A percentile compares a stretch with the other conserved stretches of the same genome.
Evolutionary conservation across 139 green algal species (phyloP).

Genomic region (Picochlorum sp.): DNA sequence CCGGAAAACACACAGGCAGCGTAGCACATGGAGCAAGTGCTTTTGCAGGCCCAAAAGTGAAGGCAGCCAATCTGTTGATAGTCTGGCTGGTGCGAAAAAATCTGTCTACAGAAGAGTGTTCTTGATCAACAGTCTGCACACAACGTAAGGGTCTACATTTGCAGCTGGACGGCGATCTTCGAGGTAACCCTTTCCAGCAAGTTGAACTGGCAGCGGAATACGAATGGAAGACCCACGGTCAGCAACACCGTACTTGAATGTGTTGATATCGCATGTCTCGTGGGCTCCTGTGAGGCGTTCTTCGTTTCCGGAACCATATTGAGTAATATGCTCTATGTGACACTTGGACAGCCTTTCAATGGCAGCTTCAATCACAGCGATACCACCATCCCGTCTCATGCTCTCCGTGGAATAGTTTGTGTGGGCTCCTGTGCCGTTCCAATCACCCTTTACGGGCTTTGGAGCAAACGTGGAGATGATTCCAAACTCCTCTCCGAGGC

Average conservation of each 20-base stretch:
- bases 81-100: background rate
- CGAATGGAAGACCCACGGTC: conserved; percentile 80
- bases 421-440: conserved; percentile 76
- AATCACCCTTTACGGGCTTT: conserved; percentile 85
- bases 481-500: conserved; percentile 59
- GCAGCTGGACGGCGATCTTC: conserved; percentile 74
- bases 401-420: conserved; percentile 83
- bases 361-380: conserved; percentile 64
- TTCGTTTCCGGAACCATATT: conserved; percentile 79
- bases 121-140: conserved; percentile 7
- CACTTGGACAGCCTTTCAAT: conserved; percentile 79
- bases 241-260: conserved; percentile 64
- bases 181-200: conserved; percentile 69
- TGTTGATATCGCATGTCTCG: conserved; percentile 88
- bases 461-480: conserved; percentile 69
- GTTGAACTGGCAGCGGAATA: conserved; percentile 74
- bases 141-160: conserved; percentile 65
- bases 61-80: background rate
- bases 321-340: conserved; percentile 73
- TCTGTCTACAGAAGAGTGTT: conserved; percentile 2
- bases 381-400: conserved; percentile 74
- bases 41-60: background rate
- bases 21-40: too few species aligned
- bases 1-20: too few species aligned
- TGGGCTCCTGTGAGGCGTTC: conserved; percentile 75